Conservation (phyloP, 2,329 filamentous ascomycete species). For the Claviceps quebecensis region DNA sequence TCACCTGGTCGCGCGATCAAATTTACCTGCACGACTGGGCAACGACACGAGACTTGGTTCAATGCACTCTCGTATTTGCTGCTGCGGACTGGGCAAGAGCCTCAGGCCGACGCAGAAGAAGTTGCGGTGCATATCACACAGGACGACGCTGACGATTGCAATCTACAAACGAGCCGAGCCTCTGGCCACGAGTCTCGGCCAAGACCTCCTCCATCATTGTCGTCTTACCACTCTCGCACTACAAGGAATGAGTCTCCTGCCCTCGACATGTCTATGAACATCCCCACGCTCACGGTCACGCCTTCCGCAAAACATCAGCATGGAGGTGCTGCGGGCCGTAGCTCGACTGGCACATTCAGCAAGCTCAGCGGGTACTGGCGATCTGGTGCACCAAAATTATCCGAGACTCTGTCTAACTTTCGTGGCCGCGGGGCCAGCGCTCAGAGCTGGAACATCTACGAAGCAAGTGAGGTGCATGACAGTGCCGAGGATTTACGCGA, state of each 20-base stretch:
- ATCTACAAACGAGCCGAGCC: conserved; percentile 41
- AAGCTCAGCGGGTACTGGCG: conserved; percentile 49
- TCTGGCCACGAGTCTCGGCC: conserved; percentile 26
- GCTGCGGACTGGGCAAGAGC: conserved; percentile 55
- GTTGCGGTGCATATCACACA: conserved; percentile 41
- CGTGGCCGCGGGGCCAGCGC: conserved; percentile 35
- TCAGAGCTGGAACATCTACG: conserved; percentile 37
- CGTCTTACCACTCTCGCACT: conserved; percentile 66
- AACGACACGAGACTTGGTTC: conserved; percentile 97
- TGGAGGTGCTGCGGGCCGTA: conserved; percentile 13
- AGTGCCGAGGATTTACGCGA: conserved; percentile 72
- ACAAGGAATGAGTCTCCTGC: conserved; percentile 52
- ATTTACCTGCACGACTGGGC: conserved; percentile 86
- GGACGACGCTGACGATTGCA: conserved; percentile 67
- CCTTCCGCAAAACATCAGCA: conserved; percentile 30
- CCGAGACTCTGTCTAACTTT: conserved; percentile 38
- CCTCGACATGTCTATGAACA: conserved; percentile 32
- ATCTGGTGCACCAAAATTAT: conserved; percentile 27
- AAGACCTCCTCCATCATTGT: conserved; percentile 50
- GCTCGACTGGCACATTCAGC: conserved; percentile 35
- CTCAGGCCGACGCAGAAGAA: conserved; percentile 47
- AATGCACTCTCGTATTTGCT: conserved; percentile 91
- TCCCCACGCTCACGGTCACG: conserved; percentile 45
- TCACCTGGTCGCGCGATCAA: conserved; percentile 82
- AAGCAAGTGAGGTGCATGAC: conserved; percentile 52